These are phyloP conservation scores for Cytospora mali DNA, from an alignment of 2,329 filamentous ascomycete genomes.

Conservation along the genomic window DNA sequence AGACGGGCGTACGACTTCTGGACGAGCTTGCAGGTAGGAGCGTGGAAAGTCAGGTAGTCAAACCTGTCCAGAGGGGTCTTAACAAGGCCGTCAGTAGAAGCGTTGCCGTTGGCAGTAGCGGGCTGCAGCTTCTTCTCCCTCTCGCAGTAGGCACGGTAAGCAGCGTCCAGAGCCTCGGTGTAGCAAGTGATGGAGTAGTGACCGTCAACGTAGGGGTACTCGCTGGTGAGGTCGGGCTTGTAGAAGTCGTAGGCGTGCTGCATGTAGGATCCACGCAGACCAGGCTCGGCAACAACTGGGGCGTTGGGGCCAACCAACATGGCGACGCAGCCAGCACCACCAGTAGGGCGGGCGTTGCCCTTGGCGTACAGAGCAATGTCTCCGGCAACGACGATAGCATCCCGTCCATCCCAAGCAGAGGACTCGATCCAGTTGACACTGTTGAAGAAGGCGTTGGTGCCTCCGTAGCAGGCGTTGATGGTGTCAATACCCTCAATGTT, in stretches of 20 bases:
- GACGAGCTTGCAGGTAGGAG: conserved; percentile 85
- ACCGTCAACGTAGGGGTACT: conserved; percentile 84
- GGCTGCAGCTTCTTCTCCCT: conserved; percentile 65
- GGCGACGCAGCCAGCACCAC: conserved; percentile 78
- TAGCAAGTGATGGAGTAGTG: conserved; percentile 85
- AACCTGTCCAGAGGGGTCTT: conserved; percentile 77
- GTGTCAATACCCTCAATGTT: conserved; percentile 84
- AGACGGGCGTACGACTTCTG: conserved; percentile 83
- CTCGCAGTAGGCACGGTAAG: conserved; percentile 79
- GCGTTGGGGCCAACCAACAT: conserved; percentile 79
- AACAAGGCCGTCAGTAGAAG: conserved; percentile 51
- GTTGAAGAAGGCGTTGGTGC: conserved; percentile 85
- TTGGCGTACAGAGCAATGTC: conserved; percentile 87
- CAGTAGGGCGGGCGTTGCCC: conserved; percentile 78
- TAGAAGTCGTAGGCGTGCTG: conserved; percentile 87
- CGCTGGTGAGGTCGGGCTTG: conserved; percentile 85
- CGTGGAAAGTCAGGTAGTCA: conserved; percentile 81
- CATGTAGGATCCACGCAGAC: conserved; percentile 79
- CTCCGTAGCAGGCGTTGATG: conserved; percentile 84
- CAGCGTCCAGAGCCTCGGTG: conserved; percentile 75
- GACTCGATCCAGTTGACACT: conserved; percentile 84
- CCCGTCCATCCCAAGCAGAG: conserved; percentile 81
- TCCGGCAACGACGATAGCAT: conserved; percentile 77
- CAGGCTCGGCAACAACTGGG: conserved; percentile 75
- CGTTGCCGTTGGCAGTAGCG: conserved; percentile 49